These are phyloP conservation scores for Patellaria atrata DNA, from an alignment of 495 filamentous ascomycete species.

Conservation along the genomic window DNA sequence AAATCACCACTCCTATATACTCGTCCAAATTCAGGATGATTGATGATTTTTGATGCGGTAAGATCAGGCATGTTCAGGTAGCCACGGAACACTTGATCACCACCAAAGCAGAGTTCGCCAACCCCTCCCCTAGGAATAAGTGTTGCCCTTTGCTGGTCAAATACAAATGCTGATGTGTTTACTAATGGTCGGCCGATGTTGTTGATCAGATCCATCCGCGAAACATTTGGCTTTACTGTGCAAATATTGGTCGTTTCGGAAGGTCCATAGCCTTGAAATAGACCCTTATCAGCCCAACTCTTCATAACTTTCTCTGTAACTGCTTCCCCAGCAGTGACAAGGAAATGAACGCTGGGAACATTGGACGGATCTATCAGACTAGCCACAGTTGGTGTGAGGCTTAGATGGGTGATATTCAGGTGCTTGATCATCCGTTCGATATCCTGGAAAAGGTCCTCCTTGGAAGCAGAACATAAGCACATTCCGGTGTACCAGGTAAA, in stretches of 20 bases:
- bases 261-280: constrained; percentile 60
- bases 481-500: constrained; percentile 62
- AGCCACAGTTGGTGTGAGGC: constrained; percentile 64
- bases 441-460: constrained; percentile 49
- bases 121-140: constrained; percentile 49
- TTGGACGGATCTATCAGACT: constrained; percentile 45
- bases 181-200: constrained; percentile 50
- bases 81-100: constrained; percentile 57
- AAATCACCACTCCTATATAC: constrained; percentile 60
- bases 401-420: constrained; percentile 55
- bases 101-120: constrained; percentile 75
- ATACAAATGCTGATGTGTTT: constrained; percentile 59
- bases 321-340: constrained; percentile 58
- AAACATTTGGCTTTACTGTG: constrained; percentile 40
- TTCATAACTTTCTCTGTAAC: constrained; percentile 50
- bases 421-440: constrained; percentile 42
- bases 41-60: constrained; percentile 44
- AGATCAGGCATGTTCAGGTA: constrained; percentile 48
- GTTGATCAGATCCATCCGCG: constrained; percentile 32
- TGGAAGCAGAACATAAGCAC: constrained; percentile 52
- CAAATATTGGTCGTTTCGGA: constrained; percentile 65
- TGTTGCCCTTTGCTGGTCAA: constrained; percentile 24
- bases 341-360: constrained; percentile 48
- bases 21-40: constrained; percentile 49
- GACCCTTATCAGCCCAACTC: constrained; percentile 48